Percentiles rank a stretch among this genome's conserved stretches.
Conservation (phyloP, 1,284 basidiomycete species). For the Cystobasidium sp. region DNA sequence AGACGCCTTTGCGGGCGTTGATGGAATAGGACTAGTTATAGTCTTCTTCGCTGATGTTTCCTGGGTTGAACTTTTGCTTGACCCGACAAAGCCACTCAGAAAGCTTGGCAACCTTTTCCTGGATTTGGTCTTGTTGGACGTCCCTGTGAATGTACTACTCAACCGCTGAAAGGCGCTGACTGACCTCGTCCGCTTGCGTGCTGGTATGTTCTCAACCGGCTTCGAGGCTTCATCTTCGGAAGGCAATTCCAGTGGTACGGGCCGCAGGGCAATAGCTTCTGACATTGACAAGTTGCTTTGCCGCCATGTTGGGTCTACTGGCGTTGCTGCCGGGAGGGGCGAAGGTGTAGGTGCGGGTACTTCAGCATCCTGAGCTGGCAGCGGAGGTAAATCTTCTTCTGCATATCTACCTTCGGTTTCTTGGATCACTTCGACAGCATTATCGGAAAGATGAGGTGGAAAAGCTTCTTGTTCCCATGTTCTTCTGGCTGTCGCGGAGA, state of each 20-base stretch:
- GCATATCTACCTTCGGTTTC: not conserved
- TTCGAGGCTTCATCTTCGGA: not conserved
- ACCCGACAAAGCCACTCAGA: conserved; percentile 1
- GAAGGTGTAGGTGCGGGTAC: too few species aligned
- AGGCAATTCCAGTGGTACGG: conserved; percentile 1
- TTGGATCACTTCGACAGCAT: conserved; percentile 3
- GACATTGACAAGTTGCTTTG: conserved; percentile 1
- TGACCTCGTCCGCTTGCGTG: conserved; percentile 23
- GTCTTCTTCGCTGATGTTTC: not conserved
- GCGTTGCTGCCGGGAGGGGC: too few species aligned
- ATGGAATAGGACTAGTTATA: not conserved
- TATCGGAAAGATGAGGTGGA: not conserved
- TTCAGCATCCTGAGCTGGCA: not conserved
- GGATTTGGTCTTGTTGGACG: not conserved
- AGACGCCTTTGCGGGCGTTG: not conserved
- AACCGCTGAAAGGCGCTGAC: conserved; percentile 17
- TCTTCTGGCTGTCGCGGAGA: not conserved
- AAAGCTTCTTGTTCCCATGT: not conserved
- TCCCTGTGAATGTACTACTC: conserved; percentile 14
- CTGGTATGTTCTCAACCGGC: not conserved
- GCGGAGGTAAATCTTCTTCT: not conserved
- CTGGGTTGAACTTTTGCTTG: not conserved
- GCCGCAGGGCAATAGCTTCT: conserved; percentile 20
- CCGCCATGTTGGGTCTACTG: not conserved
- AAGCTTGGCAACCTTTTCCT: conserved; percentile 34